phyloP scores from a whole-genome alignment of 179 eudicot species.

The Drosera spatulata region DNA sequence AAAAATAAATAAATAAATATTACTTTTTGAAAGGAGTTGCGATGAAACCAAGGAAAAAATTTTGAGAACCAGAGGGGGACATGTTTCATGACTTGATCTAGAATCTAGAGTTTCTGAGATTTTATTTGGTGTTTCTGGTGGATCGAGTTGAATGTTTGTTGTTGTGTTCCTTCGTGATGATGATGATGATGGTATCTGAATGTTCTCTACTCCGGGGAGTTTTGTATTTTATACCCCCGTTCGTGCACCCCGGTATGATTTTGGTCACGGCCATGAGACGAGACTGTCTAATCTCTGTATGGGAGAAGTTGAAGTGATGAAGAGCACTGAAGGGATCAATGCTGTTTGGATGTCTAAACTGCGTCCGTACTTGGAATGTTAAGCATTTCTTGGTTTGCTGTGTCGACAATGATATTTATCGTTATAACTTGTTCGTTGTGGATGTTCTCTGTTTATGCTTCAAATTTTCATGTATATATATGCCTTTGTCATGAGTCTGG shows the following conservation, averaged over 20 bases:
- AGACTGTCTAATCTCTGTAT: neutral
- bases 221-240: constrained; percentile 2
- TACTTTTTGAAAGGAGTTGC: too few species aligned
- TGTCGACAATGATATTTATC: neutral
- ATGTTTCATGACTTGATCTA: neutral
- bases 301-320: constrained; percentile 5
- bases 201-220: constrained; percentile 1
- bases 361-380: neutral
- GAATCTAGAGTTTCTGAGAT: neutral
- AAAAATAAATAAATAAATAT: too few species aligned
- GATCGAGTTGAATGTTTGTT: neutral
- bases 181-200: neutral
- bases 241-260: neutral
- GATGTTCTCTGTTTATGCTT: too few species aligned
- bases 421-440: neutral
- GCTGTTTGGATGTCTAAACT: neutral
- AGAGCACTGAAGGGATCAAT: constrained; percentile 2
- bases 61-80: neutral
- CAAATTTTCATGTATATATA: too few species aligned
- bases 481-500: too few species aligned
- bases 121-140: constrained; percentile 3
- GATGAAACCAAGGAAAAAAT: neutral
- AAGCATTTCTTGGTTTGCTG: neutral
- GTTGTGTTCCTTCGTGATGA: neutral
- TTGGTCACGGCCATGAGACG: neutral